Evolutionary conservation across 257 asterid genomes (phyloP), one percentile per base, ranked within the genome.

Genomic region (Penstemon eatonii): DNA sequence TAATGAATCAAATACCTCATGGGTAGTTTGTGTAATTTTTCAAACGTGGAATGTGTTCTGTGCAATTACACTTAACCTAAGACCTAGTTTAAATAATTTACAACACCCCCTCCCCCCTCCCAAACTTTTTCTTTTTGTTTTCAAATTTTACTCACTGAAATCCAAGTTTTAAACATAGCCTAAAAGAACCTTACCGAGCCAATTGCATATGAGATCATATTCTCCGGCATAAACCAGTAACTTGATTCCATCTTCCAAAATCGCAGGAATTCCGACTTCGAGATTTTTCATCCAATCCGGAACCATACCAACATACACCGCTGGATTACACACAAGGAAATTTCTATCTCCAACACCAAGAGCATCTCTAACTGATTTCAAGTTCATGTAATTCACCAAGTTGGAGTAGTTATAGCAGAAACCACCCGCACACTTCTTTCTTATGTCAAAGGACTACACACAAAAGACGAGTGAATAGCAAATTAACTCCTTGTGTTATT

Each of bases 281-380:
- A 80, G 85, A 73, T 86, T 84, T 61, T 82, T 82, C 88, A 86
- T 82, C 93, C 90, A 86, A 57, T 86, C 90, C 8, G 68, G 40
- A 18, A 80, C 50, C 90, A 84, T 82, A 44, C 85, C 93, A 12
- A 82, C 75, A 38, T 84, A 82, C 49, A 86, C 90, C 0, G 67
- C 13, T 10, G 88, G 61, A 59, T 90, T 86, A 45, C 93, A 86
- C 5, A 90, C 84, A 56, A 86, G 90, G 47, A 86, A 86, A 47
- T 82, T 85, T 66, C 82, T 84, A 67, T 74, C 78, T 44, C 88
- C 85, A 1, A 86, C 93, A 8, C 93, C 93, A 41, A 86, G 86
- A 52, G 88, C 85, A 5, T 66, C 66, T 55, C 78, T 78, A 19
- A 86, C 93, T 5, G 83, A 71, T 52, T 78, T 71, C 8, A 71